Evolutionary conservation across 352 stramenopile genomes (phyloP), one percentile per base, ranked within the genome.

Genomic region (Pythium chondricola): DNA sequence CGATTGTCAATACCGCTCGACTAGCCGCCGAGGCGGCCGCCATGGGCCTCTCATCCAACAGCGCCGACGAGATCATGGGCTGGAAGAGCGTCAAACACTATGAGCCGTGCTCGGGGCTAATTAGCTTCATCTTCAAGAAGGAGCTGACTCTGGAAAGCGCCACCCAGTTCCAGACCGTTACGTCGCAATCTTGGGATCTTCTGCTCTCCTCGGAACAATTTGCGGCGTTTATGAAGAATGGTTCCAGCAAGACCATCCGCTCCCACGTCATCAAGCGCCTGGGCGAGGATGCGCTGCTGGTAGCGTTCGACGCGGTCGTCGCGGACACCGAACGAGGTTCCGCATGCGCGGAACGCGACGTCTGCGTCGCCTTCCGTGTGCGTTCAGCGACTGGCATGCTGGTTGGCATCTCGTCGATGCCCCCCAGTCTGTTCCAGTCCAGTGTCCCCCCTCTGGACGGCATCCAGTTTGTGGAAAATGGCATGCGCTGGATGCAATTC

Each of bases 401-500:
- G 46, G 33, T 62, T 30, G 54, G 40, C 41, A 17, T 62, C 14
- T 48, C 33, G 22, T 63, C 55, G 18, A 35, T 63, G 14, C 18
- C 55, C n/a, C 47, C 55, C 10, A 29, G 16, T 2, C n/a, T 57
- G 11, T 63, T 48, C 21, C 33, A 49, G 38, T 25, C 7, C 33
- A 31, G 24, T 10, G 29, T 53, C 16, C 22, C 47, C 16, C 20
- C 25, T 13, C n/a, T 56, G 17, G 25, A 63, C n/a, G 26, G 31
- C 42, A 39, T 63, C 17, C 29, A 29, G 41, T 52, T 48, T 24
- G 43, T 57, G 6, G 21, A 51, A 21, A 52, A 52, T 14, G 47
- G 55, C 29, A 52, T 63, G 47, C 55, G 47, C 38, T 61, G 53
- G 53, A 51, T 62, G 32, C 46, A 62, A 40, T 56, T 62, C 24